phyloP scores from a whole-genome alignment of 371 early-diverging fungal genomes.

The Sporodiniella umbellata region DNA sequence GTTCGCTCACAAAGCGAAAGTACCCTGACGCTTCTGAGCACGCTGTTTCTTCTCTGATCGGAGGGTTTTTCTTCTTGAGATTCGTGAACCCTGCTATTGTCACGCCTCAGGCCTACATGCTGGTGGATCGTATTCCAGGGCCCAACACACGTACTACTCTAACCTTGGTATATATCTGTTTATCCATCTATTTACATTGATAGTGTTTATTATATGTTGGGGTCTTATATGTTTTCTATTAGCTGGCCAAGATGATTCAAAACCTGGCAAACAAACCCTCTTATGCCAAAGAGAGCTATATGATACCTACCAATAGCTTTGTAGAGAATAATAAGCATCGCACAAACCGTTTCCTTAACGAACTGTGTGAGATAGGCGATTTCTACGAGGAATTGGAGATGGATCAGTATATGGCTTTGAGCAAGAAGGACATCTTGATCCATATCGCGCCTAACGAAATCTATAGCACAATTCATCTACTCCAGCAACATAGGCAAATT shows the following conservation, averaged over 20 bases:
- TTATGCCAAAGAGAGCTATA: constrained; percentile 89
- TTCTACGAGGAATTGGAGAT: constrained; percentile 94
- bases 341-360: constrained; percentile 84
- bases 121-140: constrained; percentile 74
- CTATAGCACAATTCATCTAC: constrained; percentile 82
- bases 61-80: constrained; percentile 92
- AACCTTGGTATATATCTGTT: constrained; percentile 52
- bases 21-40: constrained; percentile 85
- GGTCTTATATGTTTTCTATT: not conserved
- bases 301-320: constrained; percentile 86
- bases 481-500: constrained; percentile 78
- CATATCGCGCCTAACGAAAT: constrained; percentile 92
- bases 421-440: constrained; percentile 85
- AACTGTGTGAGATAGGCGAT: constrained; percentile 92
- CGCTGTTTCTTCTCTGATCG: constrained; percentile 85
- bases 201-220: no score
- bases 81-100: constrained; percentile 94
- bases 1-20: constrained; percentile 79
- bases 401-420: constrained; percentile 95
- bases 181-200: not conserved
- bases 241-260: constrained; percentile 90
- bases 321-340: constrained; percentile 84
- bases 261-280: constrained; percentile 94
- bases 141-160: constrained; percentile 76
- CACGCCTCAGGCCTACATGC: constrained; percentile 88